Evolutionary conservation across 257 asterid species (phyloP).

Genomic region (Solanum dulcamara): DNA sequence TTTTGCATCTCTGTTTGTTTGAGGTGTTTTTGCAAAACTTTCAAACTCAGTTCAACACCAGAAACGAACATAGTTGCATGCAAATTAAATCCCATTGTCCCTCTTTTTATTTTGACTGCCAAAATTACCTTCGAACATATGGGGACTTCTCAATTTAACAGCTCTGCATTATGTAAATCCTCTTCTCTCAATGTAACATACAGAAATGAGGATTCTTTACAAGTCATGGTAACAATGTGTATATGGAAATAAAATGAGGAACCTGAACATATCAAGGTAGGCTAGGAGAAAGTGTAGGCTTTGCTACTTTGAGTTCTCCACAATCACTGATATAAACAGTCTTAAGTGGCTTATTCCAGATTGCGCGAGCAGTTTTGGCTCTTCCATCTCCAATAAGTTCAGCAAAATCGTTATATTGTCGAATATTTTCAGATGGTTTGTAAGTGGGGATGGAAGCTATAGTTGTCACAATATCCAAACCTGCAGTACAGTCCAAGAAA

Average conservation of each 20-base stretch:
- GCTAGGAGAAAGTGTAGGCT: slow-evolving; percentile 64
- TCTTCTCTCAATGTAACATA: background rate
- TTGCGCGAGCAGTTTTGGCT: slow-evolving; percentile 73
- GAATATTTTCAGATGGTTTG: slow-evolving; percentile 60
- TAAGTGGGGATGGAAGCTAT: slow-evolving; percentile 68
- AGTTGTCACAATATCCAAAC: slow-evolving; percentile 65
- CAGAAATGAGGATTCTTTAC: background rate
- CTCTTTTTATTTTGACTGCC: background rate
- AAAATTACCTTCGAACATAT: background rate
- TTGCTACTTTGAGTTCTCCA: slow-evolving; percentile 61
- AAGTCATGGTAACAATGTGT: background rate
- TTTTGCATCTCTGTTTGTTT: no score
- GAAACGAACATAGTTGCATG: background rate
- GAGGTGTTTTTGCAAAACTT: no score
- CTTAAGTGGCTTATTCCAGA: slow-evolving; percentile 76
- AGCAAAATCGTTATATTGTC: slow-evolving; percentile 76
- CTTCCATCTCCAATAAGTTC: slow-evolving; percentile 83
- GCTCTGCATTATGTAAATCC: background rate
- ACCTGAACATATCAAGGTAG: slow-evolving; percentile 30
- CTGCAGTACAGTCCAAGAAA: slow-evolving; percentile 11
- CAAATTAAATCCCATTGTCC: background rate
- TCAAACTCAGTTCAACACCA: no score
- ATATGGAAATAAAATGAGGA: background rate
- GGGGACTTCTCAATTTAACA: background rate
- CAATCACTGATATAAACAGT: slow-evolving; percentile 76